Evolutionary conservation across 441 rosid species (phyloP), one percentile per base, ranked within the genome.

Genomic region (Erysimum pusillum): DNA sequence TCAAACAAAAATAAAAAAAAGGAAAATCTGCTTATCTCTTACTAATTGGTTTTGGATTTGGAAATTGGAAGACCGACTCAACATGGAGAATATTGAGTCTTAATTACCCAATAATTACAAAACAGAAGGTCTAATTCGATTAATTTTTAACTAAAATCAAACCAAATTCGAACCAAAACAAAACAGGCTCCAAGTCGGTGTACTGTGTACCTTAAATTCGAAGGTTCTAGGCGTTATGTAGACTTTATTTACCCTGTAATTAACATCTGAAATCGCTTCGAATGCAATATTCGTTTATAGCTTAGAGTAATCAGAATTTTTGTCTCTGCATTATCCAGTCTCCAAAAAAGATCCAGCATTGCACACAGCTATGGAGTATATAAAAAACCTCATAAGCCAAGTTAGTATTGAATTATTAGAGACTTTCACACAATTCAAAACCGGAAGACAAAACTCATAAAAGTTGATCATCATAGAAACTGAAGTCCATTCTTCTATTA

Each of bases 381-480:
- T 31, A 25, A 57, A 7, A 8, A 57, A 57, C 22, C 22, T 56
- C 17, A 28, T 3, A 28, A 28, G 31, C 31, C 31, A 25, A 25
- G 28, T 28, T 1, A 28, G 31, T 28, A 28, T 28, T 28, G 31
- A 28, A 60, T 68, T 60, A 69, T 76, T 69, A 76, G 9, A 60
- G 41, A 20, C 57, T 60, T 32, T 34, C 49, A 61, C 10, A 41
- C 14, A 6, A 18, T 41, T 51, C 13, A 22, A 63, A 32, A 63
- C 46, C 48, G 22, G 8, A 64, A 77, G 67, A 71, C 28, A 63
- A 53, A 68, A 75, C 9, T 51, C 73, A 67, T 17, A 48, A 31
- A 52, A 41, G 41, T 28, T 39, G 53, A 10, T 65, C 60, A 20
- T 35, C 73, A 45, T 3, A 31, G 38, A 63, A 9, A 9, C 5